Conservation (phyloP, 768 basidiomycete genomes). For the Lactarius hatsudake region DNA sequence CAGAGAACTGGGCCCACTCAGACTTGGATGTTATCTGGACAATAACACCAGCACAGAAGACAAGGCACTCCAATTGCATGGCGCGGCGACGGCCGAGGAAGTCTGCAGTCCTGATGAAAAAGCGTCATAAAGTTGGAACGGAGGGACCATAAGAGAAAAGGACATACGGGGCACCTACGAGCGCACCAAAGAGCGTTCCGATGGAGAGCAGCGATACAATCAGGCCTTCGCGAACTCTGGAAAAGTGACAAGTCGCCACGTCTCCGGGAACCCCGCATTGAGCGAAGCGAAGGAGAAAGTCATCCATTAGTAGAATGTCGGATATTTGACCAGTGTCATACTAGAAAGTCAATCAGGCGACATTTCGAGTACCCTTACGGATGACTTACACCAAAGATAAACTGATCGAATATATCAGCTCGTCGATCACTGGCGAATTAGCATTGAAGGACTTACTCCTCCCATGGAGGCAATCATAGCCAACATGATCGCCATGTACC, state of each 20-base stretch:
- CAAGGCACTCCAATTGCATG: slow-evolving; percentile 56
- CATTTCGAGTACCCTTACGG: background rate
- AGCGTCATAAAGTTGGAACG: slow-evolving; percentile 3
- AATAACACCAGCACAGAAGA: slow-evolving; percentile 61
- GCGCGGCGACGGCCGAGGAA: slow-evolving; percentile 62
- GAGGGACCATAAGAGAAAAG: background rate
- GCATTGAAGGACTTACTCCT: slow-evolving; percentile 40
- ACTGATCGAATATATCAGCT: slow-evolving; percentile 12
- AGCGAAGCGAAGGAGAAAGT: slow-evolving; percentile 65
- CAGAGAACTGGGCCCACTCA: slow-evolving; percentile 64
- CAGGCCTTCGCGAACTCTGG: slow-evolving; percentile 55
- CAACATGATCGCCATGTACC: slow-evolving; percentile 59
- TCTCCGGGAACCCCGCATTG: slow-evolving; percentile 43
- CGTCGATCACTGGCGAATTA: background rate
- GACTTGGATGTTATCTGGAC: slow-evolving; percentile 50
- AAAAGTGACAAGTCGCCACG: slow-evolving; percentile 48
- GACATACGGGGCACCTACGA: slow-evolving; percentile 58
- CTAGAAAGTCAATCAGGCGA: slow-evolving; percentile 28
- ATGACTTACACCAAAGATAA: slow-evolving; percentile 33
- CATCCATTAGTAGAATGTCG: slow-evolving; percentile 69
- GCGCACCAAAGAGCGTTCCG: slow-evolving; percentile 62
- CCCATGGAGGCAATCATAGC: slow-evolving; percentile 71
- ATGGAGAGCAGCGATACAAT: slow-evolving; percentile 72
- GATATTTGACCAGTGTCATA: slow-evolving; percentile 80
- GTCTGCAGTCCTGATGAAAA: slow-evolving; percentile 51